Conservation (phyloP, 169 alveolate species). For the Plasmodium vivax region DNA sequence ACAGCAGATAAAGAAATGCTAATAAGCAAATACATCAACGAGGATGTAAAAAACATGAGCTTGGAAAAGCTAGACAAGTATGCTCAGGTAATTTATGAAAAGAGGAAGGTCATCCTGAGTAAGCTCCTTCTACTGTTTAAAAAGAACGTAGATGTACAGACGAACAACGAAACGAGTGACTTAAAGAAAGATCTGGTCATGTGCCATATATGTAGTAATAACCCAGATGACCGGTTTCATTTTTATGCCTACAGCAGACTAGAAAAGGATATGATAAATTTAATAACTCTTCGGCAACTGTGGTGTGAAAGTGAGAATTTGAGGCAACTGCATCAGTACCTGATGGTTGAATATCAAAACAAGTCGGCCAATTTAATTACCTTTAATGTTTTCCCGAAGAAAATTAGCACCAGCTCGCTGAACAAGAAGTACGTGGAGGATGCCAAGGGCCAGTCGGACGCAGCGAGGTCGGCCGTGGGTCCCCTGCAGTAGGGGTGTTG, state of each 20-base stretch:
- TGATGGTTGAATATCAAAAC: constrained; percentile 49
- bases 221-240: constrained; percentile 74
- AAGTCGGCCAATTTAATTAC: constrained; percentile 54
- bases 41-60: constrained; percentile 48
- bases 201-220: constrained; percentile 74
- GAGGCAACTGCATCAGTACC: constrained; percentile 40
- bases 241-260: constrained; percentile 75
- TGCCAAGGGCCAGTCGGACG: neutral
- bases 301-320: constrained; percentile 72
- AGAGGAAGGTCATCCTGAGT: constrained; percentile 18
- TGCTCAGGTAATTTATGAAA: constrained; percentile 52
- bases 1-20: constrained; percentile 53
- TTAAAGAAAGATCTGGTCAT: constrained; percentile 67
- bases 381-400: constrained; percentile 17
- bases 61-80: constrained; percentile 47
- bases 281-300: constrained; percentile 58
- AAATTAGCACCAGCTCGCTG: neutral
- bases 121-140: constrained; percentile 56
- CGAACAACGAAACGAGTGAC: constrained; percentile 71
- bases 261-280: constrained; percentile 71
- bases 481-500: neutral
- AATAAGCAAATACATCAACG: constrained; percentile 46
- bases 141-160: constrained; percentile 64
- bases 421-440: constrained; percentile 30
- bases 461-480: neutral